Conservation (phyloP, 768 basidiomycete genomes). For the Russula brevipes region DNA sequence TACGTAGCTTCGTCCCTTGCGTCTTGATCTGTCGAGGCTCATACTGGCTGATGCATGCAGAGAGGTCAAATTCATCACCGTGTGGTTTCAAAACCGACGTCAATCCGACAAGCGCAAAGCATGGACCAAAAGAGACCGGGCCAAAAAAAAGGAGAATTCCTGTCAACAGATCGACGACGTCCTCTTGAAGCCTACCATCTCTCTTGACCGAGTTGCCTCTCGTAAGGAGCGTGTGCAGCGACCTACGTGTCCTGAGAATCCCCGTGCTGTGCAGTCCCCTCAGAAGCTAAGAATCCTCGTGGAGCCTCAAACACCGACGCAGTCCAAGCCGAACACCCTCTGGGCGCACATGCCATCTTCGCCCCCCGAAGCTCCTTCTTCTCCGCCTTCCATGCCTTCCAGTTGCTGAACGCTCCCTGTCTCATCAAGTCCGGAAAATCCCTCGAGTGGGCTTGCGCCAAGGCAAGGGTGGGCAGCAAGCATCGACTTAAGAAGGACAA, state of each 20-base stretch:
- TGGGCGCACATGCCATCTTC: constrained; percentile 54
- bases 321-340: constrained; percentile 19
- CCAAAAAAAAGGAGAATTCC: constrained; percentile 18
- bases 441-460: constrained; percentile 72
- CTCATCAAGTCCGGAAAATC: constrained; percentile 46
- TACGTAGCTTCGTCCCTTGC: not conserved
- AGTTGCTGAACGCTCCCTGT: constrained; percentile 41
- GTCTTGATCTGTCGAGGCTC: not conserved
- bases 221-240: constrained; percentile 39
- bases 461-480: constrained; percentile 32
- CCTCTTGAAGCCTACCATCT: constrained; percentile 27
- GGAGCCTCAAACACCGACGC: constrained; percentile 4
- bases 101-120: constrained; percentile 25
- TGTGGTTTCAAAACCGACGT: constrained; percentile 25
- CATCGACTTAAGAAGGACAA: constrained; percentile 25
- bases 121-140: constrained; percentile 24
- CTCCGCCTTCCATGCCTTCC: constrained; percentile 45
- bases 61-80: constrained; percentile 22
- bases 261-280: constrained; percentile 18
- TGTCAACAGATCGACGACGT: constrained; percentile 20
- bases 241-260: not conserved
- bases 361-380: constrained; percentile 50
- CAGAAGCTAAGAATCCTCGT: constrained; percentile 16
- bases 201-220: constrained; percentile 56
- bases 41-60: not conserved